Conservation (phyloP, 371 early-diverging fungal genomes). For the Syncephalastrum monosporum region DNA sequence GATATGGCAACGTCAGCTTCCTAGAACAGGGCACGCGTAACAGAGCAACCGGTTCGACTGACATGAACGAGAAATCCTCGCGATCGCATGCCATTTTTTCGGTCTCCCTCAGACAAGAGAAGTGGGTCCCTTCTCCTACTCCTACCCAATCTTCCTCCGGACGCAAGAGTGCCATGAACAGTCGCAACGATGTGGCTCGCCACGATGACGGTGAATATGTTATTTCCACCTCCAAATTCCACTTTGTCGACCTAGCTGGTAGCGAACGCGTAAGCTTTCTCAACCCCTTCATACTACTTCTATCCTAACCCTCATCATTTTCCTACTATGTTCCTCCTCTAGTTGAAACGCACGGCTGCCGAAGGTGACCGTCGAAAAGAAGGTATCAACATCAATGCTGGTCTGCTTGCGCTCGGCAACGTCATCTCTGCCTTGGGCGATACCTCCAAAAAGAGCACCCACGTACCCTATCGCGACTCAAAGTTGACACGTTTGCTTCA, state of each 20-base stretch:
- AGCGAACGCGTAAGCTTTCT: conserved; percentile 79
- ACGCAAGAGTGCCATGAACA: conserved; percentile 4
- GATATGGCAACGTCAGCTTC: conserved; percentile 32
- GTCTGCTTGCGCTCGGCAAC: conserved; percentile 97
- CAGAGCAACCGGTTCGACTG: conserved; percentile 92
- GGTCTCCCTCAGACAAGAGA: conserved; percentile 80
- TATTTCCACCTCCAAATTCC: conserved; percentile 84
- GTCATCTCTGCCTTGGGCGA: conserved; percentile 99
- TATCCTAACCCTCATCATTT: neutral
- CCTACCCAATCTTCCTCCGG: no score
- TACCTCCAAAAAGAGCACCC: conserved; percentile 61
- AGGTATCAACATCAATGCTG: conserved; percentile 98
- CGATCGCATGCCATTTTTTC: conserved; percentile 98
- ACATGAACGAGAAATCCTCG: conserved; percentile 96
- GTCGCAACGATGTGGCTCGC: conserved; percentile 19
- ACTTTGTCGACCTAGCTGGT: conserved; percentile 99
- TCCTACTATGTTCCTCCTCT: conserved; percentile 3
- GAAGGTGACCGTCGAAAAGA: conserved; percentile 96
- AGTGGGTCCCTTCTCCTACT: conserved; percentile 21
- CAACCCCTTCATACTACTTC: no score
- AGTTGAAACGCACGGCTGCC: conserved; percentile 92
- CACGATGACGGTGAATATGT: conserved; percentile 43
- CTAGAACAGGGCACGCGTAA: conserved; percentile 78
- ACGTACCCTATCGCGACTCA: conserved; percentile 97
- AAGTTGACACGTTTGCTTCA: conserved; percentile 98